These are phyloP conservation scores for Chaetomiaceae sp. DNA, from an alignment of 2,329 filamentous ascomycete genomes.

Conservation along the genomic window DNA sequence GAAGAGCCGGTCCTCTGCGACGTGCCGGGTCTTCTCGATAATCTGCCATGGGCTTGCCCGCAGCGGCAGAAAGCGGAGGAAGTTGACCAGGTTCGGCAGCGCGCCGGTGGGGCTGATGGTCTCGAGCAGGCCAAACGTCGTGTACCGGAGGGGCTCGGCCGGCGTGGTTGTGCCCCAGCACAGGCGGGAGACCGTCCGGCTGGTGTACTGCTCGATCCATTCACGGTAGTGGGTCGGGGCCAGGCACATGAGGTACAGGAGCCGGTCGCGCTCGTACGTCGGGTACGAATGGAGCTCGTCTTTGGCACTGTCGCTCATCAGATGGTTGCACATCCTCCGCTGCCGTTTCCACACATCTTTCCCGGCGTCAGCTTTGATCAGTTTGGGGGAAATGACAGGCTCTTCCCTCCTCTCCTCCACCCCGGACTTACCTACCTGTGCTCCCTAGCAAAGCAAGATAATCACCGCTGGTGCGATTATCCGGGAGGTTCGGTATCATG, in stretches of 20 bases:
- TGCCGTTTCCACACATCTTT: conserved; percentile 48
- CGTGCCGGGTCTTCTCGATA: conserved; percentile 38
- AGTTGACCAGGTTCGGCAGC: conserved; percentile 38
- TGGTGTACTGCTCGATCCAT: conserved; percentile 44
- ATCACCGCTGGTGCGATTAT: conserved; percentile 43
- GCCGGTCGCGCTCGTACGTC: conserved; percentile 41
- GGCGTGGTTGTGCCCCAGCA: conserved; percentile 42
- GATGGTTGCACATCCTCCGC: conserved; percentile 40
- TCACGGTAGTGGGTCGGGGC: conserved; percentile 41
- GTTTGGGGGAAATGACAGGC: too few species aligned
- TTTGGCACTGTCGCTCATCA: conserved; percentile 38
- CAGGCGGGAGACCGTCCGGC: conserved; percentile 41
- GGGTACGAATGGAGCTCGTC: conserved; percentile 39
- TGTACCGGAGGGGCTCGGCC: conserved; percentile 37
- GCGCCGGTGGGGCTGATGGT: conserved; percentile 43
- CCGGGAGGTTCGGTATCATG: conserved; percentile 42
- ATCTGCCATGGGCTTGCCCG: conserved; percentile 42
- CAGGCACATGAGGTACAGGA: conserved; percentile 38
- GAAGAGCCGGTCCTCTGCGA: conserved; percentile 36
- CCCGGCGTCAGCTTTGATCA: too few species aligned
- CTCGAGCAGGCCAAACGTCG: conserved; percentile 42
- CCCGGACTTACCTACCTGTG: too few species aligned
- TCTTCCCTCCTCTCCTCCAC: too few species aligned
- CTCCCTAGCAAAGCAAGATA: conserved; percentile 42
- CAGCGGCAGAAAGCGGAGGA: conserved; percentile 36